phyloP scores from a whole-genome alignment of 176 grass and related monocot genomes.

The Calamus simplicifolius region DNA sequence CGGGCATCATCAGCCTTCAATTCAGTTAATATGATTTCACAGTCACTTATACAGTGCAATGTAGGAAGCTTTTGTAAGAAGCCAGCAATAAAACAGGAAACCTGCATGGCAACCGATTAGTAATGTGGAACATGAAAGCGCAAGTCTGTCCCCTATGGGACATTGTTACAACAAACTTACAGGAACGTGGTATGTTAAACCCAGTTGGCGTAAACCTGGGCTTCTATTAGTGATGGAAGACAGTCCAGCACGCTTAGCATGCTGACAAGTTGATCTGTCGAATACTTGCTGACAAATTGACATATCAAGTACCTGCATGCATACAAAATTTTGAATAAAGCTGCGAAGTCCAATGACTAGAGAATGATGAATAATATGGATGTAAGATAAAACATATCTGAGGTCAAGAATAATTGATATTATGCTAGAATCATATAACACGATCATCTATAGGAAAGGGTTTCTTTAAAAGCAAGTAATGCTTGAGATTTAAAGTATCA shows the following conservation, averaged over 20 bases:
- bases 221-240: constrained; percentile 32
- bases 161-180: constrained; percentile 37
- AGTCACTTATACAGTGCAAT: constrained; percentile 53
- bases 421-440: too few species aligned
- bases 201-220: constrained; percentile 42
- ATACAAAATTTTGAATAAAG: constrained; percentile 5
- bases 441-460: too few species aligned
- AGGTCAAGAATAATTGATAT: too few species aligned
- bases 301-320: constrained; percentile 61
- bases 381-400: too few species aligned
- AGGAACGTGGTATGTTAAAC: constrained; percentile 51
- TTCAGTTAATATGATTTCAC: constrained; percentile 43
- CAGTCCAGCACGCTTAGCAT: constrained; percentile 42
- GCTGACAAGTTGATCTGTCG: constrained; percentile 51
- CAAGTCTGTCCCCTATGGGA: constrained; percentile 1
- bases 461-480: too few species aligned
- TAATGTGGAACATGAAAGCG: constrained; percentile 1
- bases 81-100: constrained; percentile 35
- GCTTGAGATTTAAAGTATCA: neutral
- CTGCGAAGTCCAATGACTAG: too few species aligned
- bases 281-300: constrained; percentile 52
- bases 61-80: constrained; percentile 37
- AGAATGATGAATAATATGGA: too few species aligned
- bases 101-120: constrained; percentile 30
- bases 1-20: too few species aligned